Evolutionary conservation across 2,329 filamentous ascomycete genomes (phyloP), one percentile per base, ranked within the genome.

Genomic region (Nemania abortiva): DNA sequence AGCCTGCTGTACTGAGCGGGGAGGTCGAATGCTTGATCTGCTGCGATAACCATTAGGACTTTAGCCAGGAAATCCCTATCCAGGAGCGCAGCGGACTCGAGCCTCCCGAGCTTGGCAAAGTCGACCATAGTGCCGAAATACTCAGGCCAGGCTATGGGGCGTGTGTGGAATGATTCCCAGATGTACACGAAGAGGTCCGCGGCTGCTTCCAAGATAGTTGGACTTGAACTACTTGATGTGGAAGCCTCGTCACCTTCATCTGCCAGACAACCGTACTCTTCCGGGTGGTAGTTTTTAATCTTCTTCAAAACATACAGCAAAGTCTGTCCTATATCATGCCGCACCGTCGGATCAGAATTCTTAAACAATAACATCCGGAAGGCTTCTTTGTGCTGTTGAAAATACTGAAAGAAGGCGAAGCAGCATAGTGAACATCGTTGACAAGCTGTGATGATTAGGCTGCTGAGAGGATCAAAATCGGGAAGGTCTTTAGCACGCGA

Each of bases 71-170:
- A 92, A 27, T 88, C 86, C 37, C 85, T 82, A 11, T 89, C 86
- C 27, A 95, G 82, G 27, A 94, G 82, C 6, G 86, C 76, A 1
- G 83, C 82, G 22, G 87, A 83, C 77, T 93, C 90, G 5, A 84
- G 78, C 2, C 83, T 79, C 0, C 91, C 91, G 63, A 93, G 79
- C 54, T 82, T 84, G 15, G 89, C 88, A 76, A 95, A 91, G n/a
- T 82, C 82, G n/a, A 87, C 77, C 70, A 95, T 83, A n/a, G 92
- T 85, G 13, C 87, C 86, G 76, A 95, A 95, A 66, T 91, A 91
- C 74, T 95, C 92, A 50, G 90, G 88, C 93, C 93, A 96, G 2
- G 91, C 87, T 65, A 90, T 87, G 31, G 89, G 82, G 54, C 86
- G 83, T 2, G 82, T 79, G 68, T 92, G 89, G 65, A 94, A 89